Percentiles rank a stretch among this genome's conserved stretches.
Conservation (phyloP, 495 filamentous ascomycete genomes). For the Polyplosphaeria fusca region DNA sequence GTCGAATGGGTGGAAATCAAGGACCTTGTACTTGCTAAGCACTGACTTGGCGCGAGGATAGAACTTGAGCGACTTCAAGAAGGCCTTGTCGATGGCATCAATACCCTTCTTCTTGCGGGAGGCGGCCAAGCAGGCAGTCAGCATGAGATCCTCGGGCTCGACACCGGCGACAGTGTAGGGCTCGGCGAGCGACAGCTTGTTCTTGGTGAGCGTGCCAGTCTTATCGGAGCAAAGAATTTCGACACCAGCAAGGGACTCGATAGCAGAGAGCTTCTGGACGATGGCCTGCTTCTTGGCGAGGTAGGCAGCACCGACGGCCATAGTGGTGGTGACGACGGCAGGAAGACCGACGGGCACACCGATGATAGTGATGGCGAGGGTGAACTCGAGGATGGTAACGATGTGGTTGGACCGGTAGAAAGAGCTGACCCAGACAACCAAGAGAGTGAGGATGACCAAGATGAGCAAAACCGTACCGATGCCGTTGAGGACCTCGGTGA, state of each 20-base stretch:
- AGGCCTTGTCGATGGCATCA: slow-evolving; percentile 92
- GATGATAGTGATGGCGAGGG: slow-evolving; percentile 82
- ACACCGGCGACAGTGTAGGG: slow-evolving; percentile 79
- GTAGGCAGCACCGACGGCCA: slow-evolving; percentile 94
- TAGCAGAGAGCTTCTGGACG: slow-evolving; percentile 92
- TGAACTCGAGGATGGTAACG: slow-evolving; percentile 74
- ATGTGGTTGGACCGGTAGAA: slow-evolving; percentile 83
- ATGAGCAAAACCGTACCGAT: slow-evolving; percentile 81
- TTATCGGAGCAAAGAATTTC: slow-evolving; percentile 98
- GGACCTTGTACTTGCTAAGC: slow-evolving; percentile 70
- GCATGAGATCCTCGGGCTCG: slow-evolving; percentile 79
- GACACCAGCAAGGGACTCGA: slow-evolving; percentile 89
- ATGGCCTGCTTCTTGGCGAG: slow-evolving; percentile 94
- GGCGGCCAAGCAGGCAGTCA: slow-evolving; percentile 85
- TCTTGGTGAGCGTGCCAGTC: slow-evolving; percentile 90
- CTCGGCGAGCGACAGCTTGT: slow-evolving; percentile 82
- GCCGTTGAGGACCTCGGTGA: slow-evolving; percentile 81
- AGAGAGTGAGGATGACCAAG: slow-evolving; percentile 73
- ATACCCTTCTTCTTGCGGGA: slow-evolving; percentile 93
- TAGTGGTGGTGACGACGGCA: slow-evolving; percentile 91
- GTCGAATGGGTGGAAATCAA: slow-evolving; percentile 86
- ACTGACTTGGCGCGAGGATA: slow-evolving; percentile 76
- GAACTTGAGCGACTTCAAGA: slow-evolving; percentile 74
- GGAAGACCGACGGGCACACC: slow-evolving; percentile 96
- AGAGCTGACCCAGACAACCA: slow-evolving; percentile 79